Evolutionary conservation across 1,139 yeast genomes (phyloP).

Genomic region (Pichia kudriavzevii): DNA sequence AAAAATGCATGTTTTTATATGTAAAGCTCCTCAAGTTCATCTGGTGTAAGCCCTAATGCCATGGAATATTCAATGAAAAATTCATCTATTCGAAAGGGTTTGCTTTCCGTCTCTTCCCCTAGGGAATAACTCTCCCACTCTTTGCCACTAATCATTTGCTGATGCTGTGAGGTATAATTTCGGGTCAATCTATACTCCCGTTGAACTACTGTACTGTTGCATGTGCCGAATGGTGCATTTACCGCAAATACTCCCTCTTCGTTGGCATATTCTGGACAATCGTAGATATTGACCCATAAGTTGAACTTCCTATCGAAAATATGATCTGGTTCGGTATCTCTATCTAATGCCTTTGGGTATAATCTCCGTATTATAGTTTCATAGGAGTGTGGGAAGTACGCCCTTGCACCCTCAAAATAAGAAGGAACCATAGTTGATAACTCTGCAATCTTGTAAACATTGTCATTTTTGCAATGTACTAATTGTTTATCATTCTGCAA

Average conservation of each 20-base stretch:
- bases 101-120: constrained; percentile 17
- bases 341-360: constrained; percentile 29
- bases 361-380: constrained; percentile 37
- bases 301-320: constrained; percentile 17
- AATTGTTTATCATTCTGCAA: constrained; percentile 26
- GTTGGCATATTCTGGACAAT: constrained; percentile 20
- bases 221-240: constrained; percentile 9
- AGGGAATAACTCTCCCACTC: constrained; percentile 13
- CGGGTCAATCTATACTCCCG: constrained; percentile 20
- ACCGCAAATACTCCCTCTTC: constrained; percentile 12
- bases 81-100: constrained; percentile 24
- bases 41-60: constrained; percentile 14
- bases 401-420: constrained; percentile 45
- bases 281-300: constrained; percentile 21
- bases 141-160: constrained; percentile 12
- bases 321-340: constrained; percentile 18
- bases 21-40: constrained; percentile 6
- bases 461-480: constrained; percentile 48
- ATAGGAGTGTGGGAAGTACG: constrained; percentile 39
- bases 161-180: constrained; percentile 21
- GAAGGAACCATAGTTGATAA: constrained; percentile 39
- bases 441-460: constrained; percentile 39
- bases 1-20: not conserved
- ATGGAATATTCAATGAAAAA: constrained; percentile 20
- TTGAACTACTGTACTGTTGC: constrained; percentile 16